Evolutionary conservation across 352 stramenopile genomes (phyloP).

Genomic region (Phytophthora pisi): DNA sequence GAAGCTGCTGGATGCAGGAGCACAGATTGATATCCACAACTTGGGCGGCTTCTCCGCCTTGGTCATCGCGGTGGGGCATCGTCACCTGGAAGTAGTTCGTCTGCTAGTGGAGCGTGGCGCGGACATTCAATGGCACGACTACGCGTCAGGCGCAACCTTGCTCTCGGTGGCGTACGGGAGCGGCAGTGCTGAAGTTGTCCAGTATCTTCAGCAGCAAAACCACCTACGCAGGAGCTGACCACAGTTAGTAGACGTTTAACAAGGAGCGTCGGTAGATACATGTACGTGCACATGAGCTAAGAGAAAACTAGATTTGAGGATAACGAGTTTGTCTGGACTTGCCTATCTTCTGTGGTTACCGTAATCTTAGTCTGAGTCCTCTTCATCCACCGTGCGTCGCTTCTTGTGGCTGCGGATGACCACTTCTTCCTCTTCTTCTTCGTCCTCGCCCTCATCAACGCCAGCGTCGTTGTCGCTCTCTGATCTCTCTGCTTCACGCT

Average conservation of each 20-base stretch:
- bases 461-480: constrained; percentile 67
- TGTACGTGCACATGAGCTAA: constrained; percentile 7
- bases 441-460: constrained; percentile 64
- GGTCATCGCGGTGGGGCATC: constrained; percentile 25
- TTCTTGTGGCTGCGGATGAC: constrained; percentile 80
- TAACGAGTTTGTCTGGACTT: constrained; percentile 4
- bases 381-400: constrained; percentile 77
- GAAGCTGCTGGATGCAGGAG: constrained; percentile 16
- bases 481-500: constrained; percentile 64
- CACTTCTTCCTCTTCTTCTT: constrained; percentile 80
- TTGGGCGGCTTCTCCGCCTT: constrained; percentile 27
- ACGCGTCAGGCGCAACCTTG: constrained; percentile 27
- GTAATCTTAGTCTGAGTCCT: constrained; percentile 77
- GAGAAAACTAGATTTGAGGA: constrained; percentile 16
- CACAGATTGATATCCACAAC: constrained; percentile 17
- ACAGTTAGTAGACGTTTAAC: background rate
- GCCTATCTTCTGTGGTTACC: constrained; percentile 2
- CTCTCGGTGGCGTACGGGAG: constrained; percentile 24
- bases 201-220: constrained; percentile 20
- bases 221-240: constrained; percentile 10
- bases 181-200: constrained; percentile 17
- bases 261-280: background rate
- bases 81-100: constrained; percentile 18
- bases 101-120: constrained; percentile 28
- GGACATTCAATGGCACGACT: constrained; percentile 26